A percentile compares a stretch with the other conserved stretches of the same genome.
Conservation (phyloP, 257 asterid species). For the Nemophila menziesii region DNA sequence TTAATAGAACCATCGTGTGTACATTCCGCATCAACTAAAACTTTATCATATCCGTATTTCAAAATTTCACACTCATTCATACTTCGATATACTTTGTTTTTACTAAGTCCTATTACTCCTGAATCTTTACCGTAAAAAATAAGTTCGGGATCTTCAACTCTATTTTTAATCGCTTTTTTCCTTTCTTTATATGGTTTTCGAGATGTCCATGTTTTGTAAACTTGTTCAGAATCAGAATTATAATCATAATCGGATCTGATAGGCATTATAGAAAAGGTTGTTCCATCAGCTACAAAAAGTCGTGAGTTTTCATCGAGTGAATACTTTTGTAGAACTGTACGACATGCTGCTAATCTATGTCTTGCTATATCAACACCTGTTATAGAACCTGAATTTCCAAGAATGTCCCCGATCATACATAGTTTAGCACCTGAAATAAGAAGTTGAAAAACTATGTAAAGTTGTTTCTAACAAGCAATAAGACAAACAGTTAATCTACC, state of each 20-base stretch:
- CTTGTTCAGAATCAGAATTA: constrained; percentile 20
- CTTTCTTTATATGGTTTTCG: constrained; percentile 80
- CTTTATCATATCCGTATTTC: constrained; percentile 77
- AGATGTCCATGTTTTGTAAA: constrained; percentile 65
- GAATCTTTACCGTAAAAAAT: constrained; percentile 63
- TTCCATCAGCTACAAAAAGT: constrained; percentile 92
- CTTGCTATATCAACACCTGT: constrained; percentile 86
- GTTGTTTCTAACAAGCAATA: not conserved
- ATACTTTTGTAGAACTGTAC: constrained; percentile 77
- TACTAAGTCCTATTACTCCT: constrained; percentile 75
- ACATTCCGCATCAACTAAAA: constrained; percentile 97
- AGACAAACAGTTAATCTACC: constrained; percentile 28
- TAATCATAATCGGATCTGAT: constrained; percentile 25
- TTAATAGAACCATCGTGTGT: constrained; percentile 90
- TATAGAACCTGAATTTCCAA: constrained; percentile 72
- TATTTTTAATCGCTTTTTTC: constrained; percentile 44
- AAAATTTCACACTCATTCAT: constrained; percentile 24
- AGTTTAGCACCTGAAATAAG: constrained; percentile 76
- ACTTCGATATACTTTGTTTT: constrained; percentile 29
- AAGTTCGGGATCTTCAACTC: constrained; percentile 69
- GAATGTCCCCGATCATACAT: constrained; percentile 79
- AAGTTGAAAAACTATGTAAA: constrained; percentile 3
- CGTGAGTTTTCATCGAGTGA: constrained; percentile 68
- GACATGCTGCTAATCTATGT: constrained; percentile 88
- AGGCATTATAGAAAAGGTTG: constrained; percentile 64